These are phyloP conservation scores for Kwoniella dendrophila DNA, from an alignment of 768 basidiomycete genomes.

Conservation along the genomic window DNA sequence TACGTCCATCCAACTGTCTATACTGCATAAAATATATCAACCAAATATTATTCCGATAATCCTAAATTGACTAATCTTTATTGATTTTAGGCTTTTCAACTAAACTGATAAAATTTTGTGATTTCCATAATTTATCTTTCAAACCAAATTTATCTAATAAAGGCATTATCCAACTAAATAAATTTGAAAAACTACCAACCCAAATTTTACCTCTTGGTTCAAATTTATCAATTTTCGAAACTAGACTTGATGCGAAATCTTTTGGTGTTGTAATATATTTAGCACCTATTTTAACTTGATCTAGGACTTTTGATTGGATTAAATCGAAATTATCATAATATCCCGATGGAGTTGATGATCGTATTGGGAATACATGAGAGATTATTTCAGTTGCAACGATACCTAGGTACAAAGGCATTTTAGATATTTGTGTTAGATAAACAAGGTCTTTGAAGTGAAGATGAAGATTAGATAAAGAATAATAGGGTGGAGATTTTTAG, in stretches of 20 bases:
- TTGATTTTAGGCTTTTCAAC: neutral
- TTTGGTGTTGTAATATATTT: neutral
- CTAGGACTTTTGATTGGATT: neutral
- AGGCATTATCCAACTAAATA: neutral
- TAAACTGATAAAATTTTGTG: neutral
- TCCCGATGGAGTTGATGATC: neutral
- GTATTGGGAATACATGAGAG: neutral
- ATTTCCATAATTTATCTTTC: neutral
- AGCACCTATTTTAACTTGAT: neutral
- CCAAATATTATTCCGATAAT: no score
- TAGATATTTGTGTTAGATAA: no score
- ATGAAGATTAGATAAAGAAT: no score
- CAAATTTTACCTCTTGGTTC: constrained; percentile 2
- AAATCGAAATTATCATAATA: neutral
- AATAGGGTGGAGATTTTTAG: no score
- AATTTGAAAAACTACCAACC: neutral
- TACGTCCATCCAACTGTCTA: no score
- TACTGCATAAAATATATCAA: neutral
- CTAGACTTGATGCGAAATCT: neutral
- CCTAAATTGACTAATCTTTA: neutral
- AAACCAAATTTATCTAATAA: neutral
- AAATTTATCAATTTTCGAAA: neutral
- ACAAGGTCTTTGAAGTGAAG: no score
- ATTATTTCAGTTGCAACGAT: neutral
- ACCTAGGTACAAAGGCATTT: neutral